phyloP scores from a whole-genome alignment of 768 basidiomycete species.

The Dioszegia hungarica region DNA sequence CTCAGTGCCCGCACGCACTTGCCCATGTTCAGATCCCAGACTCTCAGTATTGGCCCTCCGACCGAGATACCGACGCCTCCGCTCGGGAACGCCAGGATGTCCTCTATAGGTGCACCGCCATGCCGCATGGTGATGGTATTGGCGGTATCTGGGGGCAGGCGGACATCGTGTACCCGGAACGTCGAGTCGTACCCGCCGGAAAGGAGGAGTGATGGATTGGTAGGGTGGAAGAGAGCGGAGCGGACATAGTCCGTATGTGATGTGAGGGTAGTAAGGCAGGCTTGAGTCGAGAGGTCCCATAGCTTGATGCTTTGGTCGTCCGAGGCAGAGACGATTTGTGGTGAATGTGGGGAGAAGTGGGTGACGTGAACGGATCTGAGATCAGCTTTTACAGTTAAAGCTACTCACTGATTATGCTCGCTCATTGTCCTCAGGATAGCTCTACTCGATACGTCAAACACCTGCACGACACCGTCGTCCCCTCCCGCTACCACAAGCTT shows the following conservation, averaged over 20 bases:
- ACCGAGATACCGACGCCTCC: slow-evolving; percentile 67
- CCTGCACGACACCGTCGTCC: slow-evolving; percentile 82
- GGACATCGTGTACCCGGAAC: slow-evolving; percentile 76
- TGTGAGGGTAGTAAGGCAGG: slow-evolving; percentile 68
- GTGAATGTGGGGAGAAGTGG: slow-evolving; percentile 75
- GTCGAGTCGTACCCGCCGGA: slow-evolving; percentile 95
- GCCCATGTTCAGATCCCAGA: slow-evolving; percentile 78
- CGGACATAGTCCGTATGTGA: slow-evolving; percentile 95
- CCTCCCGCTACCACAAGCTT: slow-evolving; percentile 93
- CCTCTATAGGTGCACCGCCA: slow-evolving; percentile 69
- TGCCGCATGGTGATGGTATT: slow-evolving; percentile 60
- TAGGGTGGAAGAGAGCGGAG: slow-evolving; percentile 76
- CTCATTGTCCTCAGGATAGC: slow-evolving; percentile 90
- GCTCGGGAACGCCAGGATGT: slow-evolving; percentile 87
- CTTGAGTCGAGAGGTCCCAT: slow-evolving; percentile 92
- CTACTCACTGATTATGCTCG: slow-evolving; percentile 73
- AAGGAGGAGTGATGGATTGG: slow-evolving; percentile 75
- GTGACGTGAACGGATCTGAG: slow-evolving; percentile 79
- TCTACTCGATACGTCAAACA: slow-evolving; percentile 86
- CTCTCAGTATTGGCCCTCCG: slow-evolving; percentile 83
- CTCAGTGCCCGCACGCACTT: slow-evolving; percentile 84
- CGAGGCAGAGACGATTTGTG: slow-evolving; percentile 85
- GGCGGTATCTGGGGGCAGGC: slow-evolving; percentile 47
- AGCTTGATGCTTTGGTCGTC: slow-evolving; percentile 91
- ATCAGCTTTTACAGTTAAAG: not conserved